Percentiles rank a stretch among this genome's conserved stretches.
Evolutionary conservation across 768 basidiomycete species (phyloP).

Genomic region (Suillus discolor): DNA sequence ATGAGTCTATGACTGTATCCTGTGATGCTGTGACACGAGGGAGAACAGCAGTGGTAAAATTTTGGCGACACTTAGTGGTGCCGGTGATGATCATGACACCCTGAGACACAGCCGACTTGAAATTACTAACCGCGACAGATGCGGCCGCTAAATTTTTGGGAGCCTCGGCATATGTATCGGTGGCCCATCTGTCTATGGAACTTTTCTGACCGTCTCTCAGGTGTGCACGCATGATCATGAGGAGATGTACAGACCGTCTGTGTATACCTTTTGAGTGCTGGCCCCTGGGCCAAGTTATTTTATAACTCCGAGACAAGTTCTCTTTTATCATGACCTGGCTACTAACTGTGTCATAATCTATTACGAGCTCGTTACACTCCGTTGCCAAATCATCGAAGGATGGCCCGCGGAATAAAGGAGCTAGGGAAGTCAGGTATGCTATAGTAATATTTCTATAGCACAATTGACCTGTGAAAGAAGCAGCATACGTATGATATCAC

Average conservation of each 20-base stretch:
- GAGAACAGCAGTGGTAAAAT: neutral
- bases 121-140: neutral
- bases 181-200: neutral
- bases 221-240: neutral
- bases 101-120: neutral
- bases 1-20: neutral
- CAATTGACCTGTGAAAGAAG: neutral
- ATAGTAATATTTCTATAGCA: neutral
- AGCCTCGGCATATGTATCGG: neutral
- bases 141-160: too few species aligned
- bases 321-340: neutral
- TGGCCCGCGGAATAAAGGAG: neutral
- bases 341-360: neutral
- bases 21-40: neutral
- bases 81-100: neutral
- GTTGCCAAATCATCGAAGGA: neutral
- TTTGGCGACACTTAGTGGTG: neutral
- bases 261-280: neutral
- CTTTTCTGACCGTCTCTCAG: neutral
- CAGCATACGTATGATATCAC: neutral
- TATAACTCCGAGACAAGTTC: neutral
- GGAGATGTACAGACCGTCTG: neutral
- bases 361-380: too few species aligned
- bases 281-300: neutral
- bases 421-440: neutral